Base-by-base conservation (phyloP, 1,139 yeast species). In the Zhuliangozyma blackwelliae region DNA sequence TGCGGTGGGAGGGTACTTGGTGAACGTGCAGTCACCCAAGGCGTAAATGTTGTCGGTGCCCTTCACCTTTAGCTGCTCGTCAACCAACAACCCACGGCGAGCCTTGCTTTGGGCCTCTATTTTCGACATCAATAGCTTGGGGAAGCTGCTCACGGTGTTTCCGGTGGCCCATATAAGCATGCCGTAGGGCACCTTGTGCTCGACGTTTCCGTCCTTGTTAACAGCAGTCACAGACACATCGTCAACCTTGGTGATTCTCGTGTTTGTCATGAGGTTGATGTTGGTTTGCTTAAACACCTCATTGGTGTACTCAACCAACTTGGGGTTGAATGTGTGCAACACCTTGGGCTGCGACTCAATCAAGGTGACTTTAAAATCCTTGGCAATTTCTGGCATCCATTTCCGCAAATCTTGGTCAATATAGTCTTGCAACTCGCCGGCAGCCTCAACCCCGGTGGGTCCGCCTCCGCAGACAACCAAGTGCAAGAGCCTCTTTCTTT, bases 121-220 rank as follows among this genome's bases (percentile, higher is more conserved):
- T 61, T 77, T 75, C 38, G 71, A 53, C 61, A 83, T 78, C 57
- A 89, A 68, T 50, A 77, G 75, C 44, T 77, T 72, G 38, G 84
- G 75, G 44, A 89, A 75, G 36, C 78, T 79, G 62, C 96, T 81
- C 43, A 89, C 89, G 44, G 92, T 89, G 61, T 87, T 88, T 65
- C 97, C 97, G 35, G 96, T 89, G 41, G 97, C 96, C 97, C 97
- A 89, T 46, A 89, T 92, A 50, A 89, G 73, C 57, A 87, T 70
- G 53, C 97, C 97, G 61, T 88, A 60, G 31, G 96, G 96, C 50
- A 88, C 68, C 46, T 77, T 81, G 33, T 75, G 66, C 38, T 68
- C 63, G 48, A 74, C 70, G 48, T 76, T 67, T 29, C 71, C 47
- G 7, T 22, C 22, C 54, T 88, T 86, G 46, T 74, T 78, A 55